phyloP scores from a whole-genome alignment of 225 moss, liverwort and hornwort genomes.

The Ulota crispa region DNA sequence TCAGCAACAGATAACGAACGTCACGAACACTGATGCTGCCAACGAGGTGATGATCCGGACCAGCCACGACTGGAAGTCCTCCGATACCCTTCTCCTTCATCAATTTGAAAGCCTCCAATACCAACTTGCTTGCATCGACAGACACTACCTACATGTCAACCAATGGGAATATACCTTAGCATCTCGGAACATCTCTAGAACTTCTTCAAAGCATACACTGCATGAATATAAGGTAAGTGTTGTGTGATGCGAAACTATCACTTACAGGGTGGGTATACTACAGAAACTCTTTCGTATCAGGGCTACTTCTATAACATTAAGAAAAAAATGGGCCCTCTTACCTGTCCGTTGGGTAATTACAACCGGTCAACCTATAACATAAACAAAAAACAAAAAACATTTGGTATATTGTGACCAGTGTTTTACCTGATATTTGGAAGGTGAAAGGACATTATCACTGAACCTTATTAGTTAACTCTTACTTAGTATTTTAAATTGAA shows the following conservation, averaged over 20 bases:
- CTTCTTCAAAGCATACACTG: not conserved
- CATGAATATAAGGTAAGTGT: not conserved
- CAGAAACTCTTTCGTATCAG: not conserved
- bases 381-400: too few species aligned
- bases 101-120: conserved; percentile 88
- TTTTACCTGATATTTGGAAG: too few species aligned
- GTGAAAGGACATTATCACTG: too few species aligned
- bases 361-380: too few species aligned
- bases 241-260: too few species aligned
- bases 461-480: too few species aligned
- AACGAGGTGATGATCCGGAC: conserved; percentile 65
- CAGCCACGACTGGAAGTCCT: conserved; percentile 89
- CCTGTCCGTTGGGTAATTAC: too few species aligned
- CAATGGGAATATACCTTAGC: not conserved
- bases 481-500: too few species aligned
- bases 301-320: too few species aligned
- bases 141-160: conserved; percentile 61
- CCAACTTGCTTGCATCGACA: conserved; percentile 71
- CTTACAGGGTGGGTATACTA: too few species aligned
- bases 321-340: too few species aligned
- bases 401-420: too few species aligned
- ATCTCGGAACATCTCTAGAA: not conserved
- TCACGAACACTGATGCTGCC: conserved; percentile 89
- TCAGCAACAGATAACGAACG: conserved; percentile 79
- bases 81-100: conserved; percentile 90